Conservation (phyloP, 2,329 filamentous ascomycete species). For the Colletotrichum truncatum region DNA sequence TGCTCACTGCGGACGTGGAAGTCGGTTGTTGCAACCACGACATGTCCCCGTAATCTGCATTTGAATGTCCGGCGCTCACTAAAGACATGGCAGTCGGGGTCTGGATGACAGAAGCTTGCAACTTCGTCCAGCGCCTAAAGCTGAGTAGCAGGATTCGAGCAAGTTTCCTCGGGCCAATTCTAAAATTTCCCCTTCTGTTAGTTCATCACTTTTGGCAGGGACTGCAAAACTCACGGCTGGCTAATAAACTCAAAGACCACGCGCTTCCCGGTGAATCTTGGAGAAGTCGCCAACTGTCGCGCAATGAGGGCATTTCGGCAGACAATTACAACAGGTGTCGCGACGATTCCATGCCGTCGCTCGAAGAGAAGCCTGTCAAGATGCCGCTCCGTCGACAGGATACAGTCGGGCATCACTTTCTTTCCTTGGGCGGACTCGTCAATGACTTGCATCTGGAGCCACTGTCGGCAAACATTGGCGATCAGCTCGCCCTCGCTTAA, state of each 20-base stretch:
- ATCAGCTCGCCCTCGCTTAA: constrained; percentile 30
- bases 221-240: constrained; percentile 42
- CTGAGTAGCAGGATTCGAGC: constrained; percentile 41
- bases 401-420: constrained; percentile 36
- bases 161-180: constrained; percentile 47
- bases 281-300: constrained; percentile 33
- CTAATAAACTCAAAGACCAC: constrained; percentile 47
- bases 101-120: neutral
- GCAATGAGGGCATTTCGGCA: constrained; percentile 43
- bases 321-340: constrained; percentile 37
- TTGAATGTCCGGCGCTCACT: neutral
- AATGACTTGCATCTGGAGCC: constrained; percentile 42
- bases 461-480: constrained; percentile 41
- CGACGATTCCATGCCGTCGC: neutral
- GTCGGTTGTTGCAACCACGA: neutral
- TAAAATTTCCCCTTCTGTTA: constrained; percentile 21
- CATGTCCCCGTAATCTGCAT: neutral
- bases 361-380: constrained; percentile 3
- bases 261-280: constrained; percentile 31
- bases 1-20: neutral
- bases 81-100: neutral
- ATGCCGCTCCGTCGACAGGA: constrained; percentile 34
- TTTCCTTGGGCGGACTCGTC: constrained; percentile 9
- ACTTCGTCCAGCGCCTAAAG: constrained; percentile 36
- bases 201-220: neutral